Evolutionary conservation across 2,329 filamentous ascomycete species (phyloP).

Genomic region (Xylaria sp.): DNA sequence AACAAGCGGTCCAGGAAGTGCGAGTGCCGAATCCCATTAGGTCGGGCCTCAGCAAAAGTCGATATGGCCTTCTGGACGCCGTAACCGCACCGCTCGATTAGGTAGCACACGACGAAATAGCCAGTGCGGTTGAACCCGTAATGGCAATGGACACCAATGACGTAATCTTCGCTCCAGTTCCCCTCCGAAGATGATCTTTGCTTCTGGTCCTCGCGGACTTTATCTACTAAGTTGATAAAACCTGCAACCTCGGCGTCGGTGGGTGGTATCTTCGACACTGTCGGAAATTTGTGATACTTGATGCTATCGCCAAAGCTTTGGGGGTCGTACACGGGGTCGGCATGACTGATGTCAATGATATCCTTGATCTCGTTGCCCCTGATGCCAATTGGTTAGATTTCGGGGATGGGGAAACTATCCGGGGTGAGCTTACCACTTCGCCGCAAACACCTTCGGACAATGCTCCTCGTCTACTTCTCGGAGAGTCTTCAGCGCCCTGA

Average conservation of each 20-base stretch:
- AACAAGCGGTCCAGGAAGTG: constrained; percentile 87
- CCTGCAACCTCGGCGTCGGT: constrained; percentile 56
- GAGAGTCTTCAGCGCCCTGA: constrained; percentile 91
- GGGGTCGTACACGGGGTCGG: constrained; percentile 88
- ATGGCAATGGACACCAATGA: constrained; percentile 89
- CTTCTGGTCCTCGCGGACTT: constrained; percentile 62
- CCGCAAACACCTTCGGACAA: constrained; percentile 71
- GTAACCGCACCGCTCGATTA: constrained; percentile 81
- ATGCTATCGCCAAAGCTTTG: constrained; percentile 70
- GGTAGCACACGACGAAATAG: constrained; percentile 86
- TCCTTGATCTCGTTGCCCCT: constrained; percentile 73
- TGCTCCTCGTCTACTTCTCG: constrained; percentile 86
- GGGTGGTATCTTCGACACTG: constrained; percentile 89
- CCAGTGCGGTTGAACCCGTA: constrained; percentile 96
- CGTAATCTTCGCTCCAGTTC: constrained; percentile 49
- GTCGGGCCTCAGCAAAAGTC: constrained; percentile 72
- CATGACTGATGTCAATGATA: constrained; percentile 89
- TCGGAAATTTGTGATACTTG: constrained; percentile 85
- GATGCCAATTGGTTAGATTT: constrained; percentile 49
- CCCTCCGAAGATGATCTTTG: constrained; percentile 48
- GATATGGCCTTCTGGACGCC: constrained; percentile 78
- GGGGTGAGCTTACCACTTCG: constrained; percentile 35
- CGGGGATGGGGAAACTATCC: not conserved
- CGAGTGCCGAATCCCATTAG: constrained; percentile 85
- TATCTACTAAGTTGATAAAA: constrained; percentile 64